Conservation (phyloP, 129 eudicot genomes). For the Tagetes erecta region DNA sequence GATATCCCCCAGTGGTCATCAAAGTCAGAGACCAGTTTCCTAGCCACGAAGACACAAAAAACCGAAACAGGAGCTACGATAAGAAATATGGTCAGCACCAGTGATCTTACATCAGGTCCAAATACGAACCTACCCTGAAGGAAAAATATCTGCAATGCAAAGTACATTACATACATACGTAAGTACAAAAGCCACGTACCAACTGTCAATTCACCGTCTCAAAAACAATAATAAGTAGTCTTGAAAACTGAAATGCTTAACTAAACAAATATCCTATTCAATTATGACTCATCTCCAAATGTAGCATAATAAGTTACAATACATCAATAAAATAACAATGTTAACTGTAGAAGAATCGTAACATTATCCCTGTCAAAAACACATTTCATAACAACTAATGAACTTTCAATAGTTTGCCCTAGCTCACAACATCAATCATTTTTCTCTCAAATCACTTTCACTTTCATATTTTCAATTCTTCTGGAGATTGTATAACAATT, state of each 20-base stretch:
- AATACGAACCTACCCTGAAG: slow-evolving; percentile 86
- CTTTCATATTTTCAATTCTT: not conserved
- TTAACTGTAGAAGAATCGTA: not conserved
- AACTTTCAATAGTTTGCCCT: slow-evolving; percentile 15
- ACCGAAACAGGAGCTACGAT: slow-evolving; percentile 78
- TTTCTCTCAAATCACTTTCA: slow-evolving; percentile 1
- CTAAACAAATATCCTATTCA: not conserved
- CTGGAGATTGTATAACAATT: not conserved
- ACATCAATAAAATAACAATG: not conserved
- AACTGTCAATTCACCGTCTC: slow-evolving; percentile 1
- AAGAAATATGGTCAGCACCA: slow-evolving; percentile 83
- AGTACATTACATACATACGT: slow-evolving; percentile 10
- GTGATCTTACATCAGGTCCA: slow-evolving; percentile 96
- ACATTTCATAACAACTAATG: slow-evolving; percentile 6
- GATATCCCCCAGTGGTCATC: slow-evolving; percentile 64
- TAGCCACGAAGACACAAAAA: slow-evolving; percentile 89
- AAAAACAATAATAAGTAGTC: not conserved
- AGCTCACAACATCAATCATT: not conserved
- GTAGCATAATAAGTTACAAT: slow-evolving; percentile 18
- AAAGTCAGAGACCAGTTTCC: slow-evolving; percentile 70
- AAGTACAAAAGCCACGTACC: not conserved
- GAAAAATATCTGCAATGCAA: slow-evolving; percentile 74
- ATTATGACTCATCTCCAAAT: not conserved
- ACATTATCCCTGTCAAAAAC: slow-evolving; percentile 6
- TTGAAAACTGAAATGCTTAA: slow-evolving; percentile 9